These are phyloP conservation scores for Salix arbutifolia DNA, from an alignment of 345 rosid species.

Conservation along the genomic window DNA sequence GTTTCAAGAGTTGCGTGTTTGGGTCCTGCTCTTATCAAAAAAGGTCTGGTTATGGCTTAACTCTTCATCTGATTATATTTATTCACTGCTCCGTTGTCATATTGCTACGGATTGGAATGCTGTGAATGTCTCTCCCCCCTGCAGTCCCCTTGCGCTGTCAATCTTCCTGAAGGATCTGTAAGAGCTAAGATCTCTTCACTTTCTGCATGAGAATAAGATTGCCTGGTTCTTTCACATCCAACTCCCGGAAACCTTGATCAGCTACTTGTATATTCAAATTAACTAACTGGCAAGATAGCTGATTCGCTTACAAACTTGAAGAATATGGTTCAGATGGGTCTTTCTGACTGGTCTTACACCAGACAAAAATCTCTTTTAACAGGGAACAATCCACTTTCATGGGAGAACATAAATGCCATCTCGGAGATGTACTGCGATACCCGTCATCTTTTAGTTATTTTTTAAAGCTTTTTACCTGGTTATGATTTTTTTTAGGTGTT, in stretches of 20 bases:
- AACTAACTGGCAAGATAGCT: constrained; percentile 34
- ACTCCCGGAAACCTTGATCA: constrained; percentile 39
- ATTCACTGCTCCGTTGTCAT: no score
- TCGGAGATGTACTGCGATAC: constrained; percentile 41
- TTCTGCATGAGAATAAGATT: constrained; percentile 39
- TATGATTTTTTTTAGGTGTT: no score
- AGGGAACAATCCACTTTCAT: constrained; percentile 40
- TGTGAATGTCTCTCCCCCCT: no score
- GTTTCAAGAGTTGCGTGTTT: no score
- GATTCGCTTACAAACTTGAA: constrained; percentile 38
- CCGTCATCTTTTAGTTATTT: constrained; percentile 23
- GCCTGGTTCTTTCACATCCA: constrained; percentile 43
- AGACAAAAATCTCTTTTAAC: constrained; percentile 26
- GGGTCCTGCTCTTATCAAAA: no score
- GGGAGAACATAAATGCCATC: constrained; percentile 30
- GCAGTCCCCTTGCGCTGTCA: no score
- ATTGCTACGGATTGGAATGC: no score
- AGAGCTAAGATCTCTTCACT: constrained; percentile 12
- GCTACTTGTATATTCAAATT: constrained; percentile 40
- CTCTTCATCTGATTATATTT: no score
- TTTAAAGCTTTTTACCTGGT: no score
- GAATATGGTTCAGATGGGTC: constrained; percentile 38
- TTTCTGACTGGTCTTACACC: constrained; percentile 41
- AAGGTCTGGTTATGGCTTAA: no score
- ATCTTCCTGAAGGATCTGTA: no score